Evolutionary conservation across 2,329 filamentous ascomycete species (phyloP).

Genomic region (Rutstroemia sp.): DNA sequence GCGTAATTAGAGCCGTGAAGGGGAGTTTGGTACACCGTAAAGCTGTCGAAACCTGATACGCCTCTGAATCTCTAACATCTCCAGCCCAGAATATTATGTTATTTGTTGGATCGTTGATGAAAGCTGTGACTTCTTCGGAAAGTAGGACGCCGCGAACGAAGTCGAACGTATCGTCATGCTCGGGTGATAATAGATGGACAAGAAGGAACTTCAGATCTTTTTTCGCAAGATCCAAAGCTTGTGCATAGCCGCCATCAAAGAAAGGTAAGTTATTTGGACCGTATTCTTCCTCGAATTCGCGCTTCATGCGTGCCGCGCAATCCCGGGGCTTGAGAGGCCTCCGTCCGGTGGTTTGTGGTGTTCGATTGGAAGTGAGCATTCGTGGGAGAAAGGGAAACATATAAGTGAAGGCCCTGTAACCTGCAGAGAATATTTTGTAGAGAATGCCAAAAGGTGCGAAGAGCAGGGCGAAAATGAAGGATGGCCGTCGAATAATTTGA

Average conservation of each 20-base stretch:
- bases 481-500: slow-evolving; percentile 57
- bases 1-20: slow-evolving; percentile 77
- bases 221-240: slow-evolving; percentile 85
- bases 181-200: slow-evolving; percentile 81
- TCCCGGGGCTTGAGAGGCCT: slow-evolving; percentile 77
- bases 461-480: slow-evolving; percentile 65
- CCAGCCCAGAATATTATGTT: slow-evolving; percentile 89
- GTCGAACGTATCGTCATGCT: slow-evolving; percentile 82
- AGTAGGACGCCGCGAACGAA: slow-evolving; percentile 82
- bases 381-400: slow-evolving; percentile 76
- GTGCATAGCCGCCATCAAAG: slow-evolving; percentile 82
- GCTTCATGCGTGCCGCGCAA: slow-evolving; percentile 78
- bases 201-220: slow-evolving; percentile 84
- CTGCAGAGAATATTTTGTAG: slow-evolving; percentile 61
- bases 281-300: slow-evolving; percentile 94
- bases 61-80: slow-evolving; percentile 86
- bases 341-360: slow-evolving; percentile 59
- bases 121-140: slow-evolving; percentile 63
- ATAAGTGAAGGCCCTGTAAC: slow-evolving; percentile 68
- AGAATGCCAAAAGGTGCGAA: slow-evolving; percentile 76
- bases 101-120: slow-evolving; percentile 66
- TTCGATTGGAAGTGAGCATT: slow-evolving; percentile 45
- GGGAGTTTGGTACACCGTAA: slow-evolving; percentile 89
- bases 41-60: slow-evolving; percentile 84
- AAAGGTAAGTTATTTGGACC: slow-evolving; percentile 66